A percentile compares a stretch with the other conserved stretches of the same genome.
phyloP scores from a whole-genome alignment of 2,329 filamentous ascomycete species.

The Claviceps paspali region DNA sequence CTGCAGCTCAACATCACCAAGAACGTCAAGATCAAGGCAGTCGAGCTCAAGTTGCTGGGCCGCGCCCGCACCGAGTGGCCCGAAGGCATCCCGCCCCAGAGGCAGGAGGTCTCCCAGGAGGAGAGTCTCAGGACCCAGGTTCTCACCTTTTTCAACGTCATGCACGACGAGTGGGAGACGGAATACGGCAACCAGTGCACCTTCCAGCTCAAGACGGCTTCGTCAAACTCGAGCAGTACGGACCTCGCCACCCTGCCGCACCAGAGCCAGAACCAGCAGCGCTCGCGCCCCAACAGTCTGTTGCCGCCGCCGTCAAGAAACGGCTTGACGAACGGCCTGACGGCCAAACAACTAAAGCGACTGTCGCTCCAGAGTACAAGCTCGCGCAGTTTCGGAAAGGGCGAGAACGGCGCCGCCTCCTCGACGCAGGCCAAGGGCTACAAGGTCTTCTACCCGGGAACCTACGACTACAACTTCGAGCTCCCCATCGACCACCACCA shows the following conservation, averaged over 20 bases:
- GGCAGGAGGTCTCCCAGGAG: slow-evolving; percentile 69
- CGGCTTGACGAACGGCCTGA: slow-evolving; percentile 11
- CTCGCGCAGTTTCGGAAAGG: slow-evolving; percentile 72
- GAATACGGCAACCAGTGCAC: slow-evolving; percentile 50
- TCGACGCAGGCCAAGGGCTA: slow-evolving; percentile 53
- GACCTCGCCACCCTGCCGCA: slow-evolving; percentile 13
- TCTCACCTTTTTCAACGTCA: slow-evolving; percentile 81
- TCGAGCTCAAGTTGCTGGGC: slow-evolving; percentile 75
- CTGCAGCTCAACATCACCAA: slow-evolving; percentile 73
- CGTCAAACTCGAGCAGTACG: slow-evolving; percentile 20
- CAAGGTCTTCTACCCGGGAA: slow-evolving; percentile 66
- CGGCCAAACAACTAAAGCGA: slow-evolving; percentile 42
- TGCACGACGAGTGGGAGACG: slow-evolving; percentile 43
- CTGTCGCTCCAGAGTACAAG: slow-evolving; percentile 69
- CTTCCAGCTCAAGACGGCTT: slow-evolving; percentile 29
- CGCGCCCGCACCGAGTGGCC: slow-evolving; percentile 89
- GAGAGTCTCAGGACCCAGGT: slow-evolving; percentile 78
- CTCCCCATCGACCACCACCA: slow-evolving; percentile 78
- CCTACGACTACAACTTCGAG: slow-evolving; percentile 60
- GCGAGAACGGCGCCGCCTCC: slow-evolving; percentile 52
- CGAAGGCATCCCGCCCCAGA: slow-evolving; percentile 81
- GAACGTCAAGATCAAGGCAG: slow-evolving; percentile 80
- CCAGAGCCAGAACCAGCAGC: no score
- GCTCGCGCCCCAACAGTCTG: slow-evolving; percentile 9
- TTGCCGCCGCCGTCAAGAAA: slow-evolving; percentile 8